Percentiles rank a stretch among this genome's conserved stretches.
Evolutionary conservation across 805 yeast genomes (phyloP).

Genomic region (Kodamaea lidongshanica): DNA sequence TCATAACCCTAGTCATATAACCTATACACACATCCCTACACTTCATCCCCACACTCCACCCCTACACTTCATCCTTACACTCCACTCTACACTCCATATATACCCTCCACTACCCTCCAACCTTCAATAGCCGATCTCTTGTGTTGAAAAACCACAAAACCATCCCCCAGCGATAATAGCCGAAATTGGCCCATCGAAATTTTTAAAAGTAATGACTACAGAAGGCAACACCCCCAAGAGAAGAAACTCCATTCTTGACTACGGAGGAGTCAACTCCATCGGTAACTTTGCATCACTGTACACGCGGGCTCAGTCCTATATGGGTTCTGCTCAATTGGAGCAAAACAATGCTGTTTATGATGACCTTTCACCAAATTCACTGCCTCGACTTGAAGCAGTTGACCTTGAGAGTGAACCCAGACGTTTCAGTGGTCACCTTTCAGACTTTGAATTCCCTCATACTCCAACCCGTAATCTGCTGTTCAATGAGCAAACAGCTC

Average conservation of each 20-base stretch:
- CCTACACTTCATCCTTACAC: too few relatives aligned
- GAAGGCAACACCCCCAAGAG: slow-evolving; percentile 8
- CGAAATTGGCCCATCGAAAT: too few relatives aligned
- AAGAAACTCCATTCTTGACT: slow-evolving; percentile 26
- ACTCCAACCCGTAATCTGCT: slow-evolving; percentile 3
- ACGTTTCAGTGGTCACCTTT: slow-evolving; percentile 4
- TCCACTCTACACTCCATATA: too few relatives aligned
- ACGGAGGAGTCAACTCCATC: slow-evolving; percentile 33
- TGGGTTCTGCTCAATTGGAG: slow-evolving; percentile 9
- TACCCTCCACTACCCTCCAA: too few relatives aligned
- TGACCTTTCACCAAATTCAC: slow-evolving; percentile 19
- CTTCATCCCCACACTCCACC: too few relatives aligned
- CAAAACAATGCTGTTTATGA: slow-evolving; percentile 10
- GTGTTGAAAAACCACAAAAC: too few relatives aligned
- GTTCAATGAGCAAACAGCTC: too few relatives aligned
- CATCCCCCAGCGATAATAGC: too few relatives aligned
- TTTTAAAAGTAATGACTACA: too few relatives aligned
- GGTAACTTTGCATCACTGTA: slow-evolving; percentile 37
- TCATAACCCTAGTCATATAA: too few relatives aligned
- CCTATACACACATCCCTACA: too few relatives aligned
- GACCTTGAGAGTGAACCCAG: slow-evolving; percentile 6
- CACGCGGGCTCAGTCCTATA: slow-evolving; percentile 29
- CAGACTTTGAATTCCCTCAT: slow-evolving; percentile 2
- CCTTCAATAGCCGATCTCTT: too few relatives aligned
- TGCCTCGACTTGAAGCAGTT: slow-evolving; percentile 11